These are phyloP conservation scores for Rubia occidens DNA, from an alignment of 305 asterid species.

Conservation along the genomic window DNA sequence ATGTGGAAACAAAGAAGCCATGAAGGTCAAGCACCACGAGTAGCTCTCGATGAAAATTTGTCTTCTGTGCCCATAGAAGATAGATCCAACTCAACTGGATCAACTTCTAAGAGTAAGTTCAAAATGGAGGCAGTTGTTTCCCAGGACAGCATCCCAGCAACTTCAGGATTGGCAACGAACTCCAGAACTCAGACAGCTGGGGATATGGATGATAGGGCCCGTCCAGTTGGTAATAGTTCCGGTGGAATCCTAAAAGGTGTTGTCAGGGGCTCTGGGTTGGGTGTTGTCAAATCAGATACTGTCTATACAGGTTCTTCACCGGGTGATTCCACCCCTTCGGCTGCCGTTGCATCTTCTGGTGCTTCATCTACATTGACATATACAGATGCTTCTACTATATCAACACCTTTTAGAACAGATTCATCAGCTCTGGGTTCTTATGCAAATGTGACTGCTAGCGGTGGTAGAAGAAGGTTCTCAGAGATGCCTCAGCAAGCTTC, in stretches of 20 bases:
- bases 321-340: slow-evolving; percentile 33
- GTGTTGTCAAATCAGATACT: slow-evolving; percentile 77
- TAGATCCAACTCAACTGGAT: slow-evolving; percentile 37
- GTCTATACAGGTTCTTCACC: slow-evolving; percentile 49
- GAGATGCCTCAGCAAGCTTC: slow-evolving; percentile 62
- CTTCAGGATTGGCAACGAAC: slow-evolving; percentile 33
- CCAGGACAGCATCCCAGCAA: slow-evolving; percentile 34
- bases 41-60: slow-evolving; percentile 59
- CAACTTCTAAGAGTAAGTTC: slow-evolving; percentile 46
- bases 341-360: slow-evolving; percentile 27
- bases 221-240: slow-evolving; percentile 40
- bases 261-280: slow-evolving; percentile 78
- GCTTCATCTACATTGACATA: slow-evolving; percentile 33
- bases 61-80: slow-evolving; percentile 41
- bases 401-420: slow-evolving; percentile 69
- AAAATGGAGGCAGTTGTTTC: slow-evolving; percentile 33
- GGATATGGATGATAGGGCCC: slow-evolving; percentile 57
- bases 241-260: slow-evolving; percentile 78
- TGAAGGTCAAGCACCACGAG: slow-evolving; percentile 90
- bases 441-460: slow-evolving; percentile 44
- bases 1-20: slow-evolving; percentile 99
- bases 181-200: slow-evolving; percentile 34
- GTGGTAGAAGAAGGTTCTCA: slow-evolving; percentile 87
- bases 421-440: slow-evolving; percentile 77
- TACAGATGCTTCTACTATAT: slow-evolving; percentile 38